Evolutionary conservation across 2,329 filamentous ascomycete species (phyloP).

Genomic region (Aspergillus viridinutans): DNA sequence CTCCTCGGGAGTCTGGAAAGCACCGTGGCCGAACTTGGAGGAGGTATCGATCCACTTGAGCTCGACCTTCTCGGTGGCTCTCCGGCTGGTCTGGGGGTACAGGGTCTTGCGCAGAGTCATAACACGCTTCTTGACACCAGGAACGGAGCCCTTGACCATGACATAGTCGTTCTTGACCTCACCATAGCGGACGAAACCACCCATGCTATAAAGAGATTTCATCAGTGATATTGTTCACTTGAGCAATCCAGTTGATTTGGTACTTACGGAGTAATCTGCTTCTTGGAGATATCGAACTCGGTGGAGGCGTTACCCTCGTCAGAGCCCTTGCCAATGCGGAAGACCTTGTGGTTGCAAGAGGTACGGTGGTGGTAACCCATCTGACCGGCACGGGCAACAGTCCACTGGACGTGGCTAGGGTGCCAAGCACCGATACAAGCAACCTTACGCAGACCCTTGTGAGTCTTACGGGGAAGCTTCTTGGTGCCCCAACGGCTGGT

Average conservation of each 20-base stretch:
- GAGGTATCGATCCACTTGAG: constrained; percentile 99
- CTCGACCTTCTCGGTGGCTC: constrained; percentile 96
- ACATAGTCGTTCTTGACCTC: constrained; percentile 99
- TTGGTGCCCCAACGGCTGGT: constrained; percentile 99
- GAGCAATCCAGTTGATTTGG: background rate
- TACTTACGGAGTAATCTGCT: constrained; percentile 98
- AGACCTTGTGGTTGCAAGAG: constrained; percentile 99
- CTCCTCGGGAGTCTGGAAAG: constrained; percentile 97
- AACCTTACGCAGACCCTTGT: constrained; percentile 99
- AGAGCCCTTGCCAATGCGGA: constrained; percentile 91
- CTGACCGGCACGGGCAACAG: constrained; percentile 99
- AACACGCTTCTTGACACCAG: constrained; percentile 98
- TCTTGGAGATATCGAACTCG: constrained; percentile 96
- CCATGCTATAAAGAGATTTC: constrained; percentile 59
- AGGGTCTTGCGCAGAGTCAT: constrained; percentile 99
- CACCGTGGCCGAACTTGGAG: constrained; percentile 99
- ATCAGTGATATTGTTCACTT: constrained; percentile 29
- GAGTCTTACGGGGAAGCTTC: constrained; percentile 99
- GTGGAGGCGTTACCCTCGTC: constrained; percentile 92
- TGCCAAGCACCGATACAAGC: constrained; percentile 99
- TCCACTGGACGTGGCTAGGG: constrained; percentile 99
- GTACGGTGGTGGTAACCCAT: constrained; percentile 99
- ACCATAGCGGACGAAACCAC: constrained; percentile 99
- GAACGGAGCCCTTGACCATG: constrained; percentile 95
- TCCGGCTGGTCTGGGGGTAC: constrained; percentile 93